Conservation (phyloP, 139 green algal species). For the Tetratostichococcus sp. region DNA sequence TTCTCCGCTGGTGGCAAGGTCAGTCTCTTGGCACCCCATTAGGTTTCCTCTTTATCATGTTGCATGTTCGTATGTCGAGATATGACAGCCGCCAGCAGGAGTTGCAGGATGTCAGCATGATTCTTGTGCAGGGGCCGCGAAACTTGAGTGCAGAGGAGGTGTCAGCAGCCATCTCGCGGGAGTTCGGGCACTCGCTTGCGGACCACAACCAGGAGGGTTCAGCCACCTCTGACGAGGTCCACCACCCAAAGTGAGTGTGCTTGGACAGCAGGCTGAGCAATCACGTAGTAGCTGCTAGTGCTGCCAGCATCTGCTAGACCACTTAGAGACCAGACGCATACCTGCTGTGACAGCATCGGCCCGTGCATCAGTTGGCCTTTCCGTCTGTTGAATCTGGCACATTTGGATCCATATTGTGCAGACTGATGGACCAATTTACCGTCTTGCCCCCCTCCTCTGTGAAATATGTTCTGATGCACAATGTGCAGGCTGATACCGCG, state of each 20-base stretch:
- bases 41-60: too few relatives aligned
- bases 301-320: too few relatives aligned
- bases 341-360: too few relatives aligned
- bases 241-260: constrained; percentile 4
- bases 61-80: too few relatives aligned
- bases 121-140: neutral
- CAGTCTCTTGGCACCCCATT: too few relatives aligned
- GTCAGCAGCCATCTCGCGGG: neutral
- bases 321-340: too few relatives aligned
- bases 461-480: neutral
- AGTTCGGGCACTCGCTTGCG: neutral
- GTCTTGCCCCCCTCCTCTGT: too few relatives aligned
- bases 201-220: constrained; percentile 3
- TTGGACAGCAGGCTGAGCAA: neutral
- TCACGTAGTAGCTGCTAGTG: too few relatives aligned
- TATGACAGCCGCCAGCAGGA: too few relatives aligned
- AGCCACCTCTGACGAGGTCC: constrained; percentile 12
- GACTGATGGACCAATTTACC: too few relatives aligned
- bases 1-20: neutral
- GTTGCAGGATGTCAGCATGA: neutral
- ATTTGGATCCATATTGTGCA: too few relatives aligned
- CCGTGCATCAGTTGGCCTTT: too few relatives aligned
- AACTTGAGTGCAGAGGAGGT: neutral
- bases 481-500: constrained; percentile 1
- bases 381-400: neutral